Evolutionary conservation across 2,329 filamentous ascomycete genomes (phyloP).

Genomic region (Scedosporium minutisporum): DNA sequence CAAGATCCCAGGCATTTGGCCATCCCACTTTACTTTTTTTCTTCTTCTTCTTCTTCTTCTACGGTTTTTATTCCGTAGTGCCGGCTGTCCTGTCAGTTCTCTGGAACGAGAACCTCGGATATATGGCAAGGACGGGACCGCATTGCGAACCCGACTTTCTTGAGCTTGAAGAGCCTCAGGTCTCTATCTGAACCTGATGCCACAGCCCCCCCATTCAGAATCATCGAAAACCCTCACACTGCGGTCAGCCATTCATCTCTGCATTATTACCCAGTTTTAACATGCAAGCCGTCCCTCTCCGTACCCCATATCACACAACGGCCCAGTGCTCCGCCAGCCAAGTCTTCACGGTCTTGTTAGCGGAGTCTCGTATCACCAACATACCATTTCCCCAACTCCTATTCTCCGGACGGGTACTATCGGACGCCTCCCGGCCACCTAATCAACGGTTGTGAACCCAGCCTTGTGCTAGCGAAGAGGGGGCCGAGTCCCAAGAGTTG

Average conservation of each 20-base stretch:
- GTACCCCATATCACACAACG: background rate
- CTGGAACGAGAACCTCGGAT: background rate
- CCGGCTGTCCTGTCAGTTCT: background rate
- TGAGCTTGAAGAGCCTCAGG: background rate
- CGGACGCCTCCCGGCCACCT: background rate
- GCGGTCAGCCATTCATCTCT: background rate
- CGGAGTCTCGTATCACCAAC: background rate
- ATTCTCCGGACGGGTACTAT: background rate
- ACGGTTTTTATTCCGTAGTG: background rate
- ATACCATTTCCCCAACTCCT: background rate
- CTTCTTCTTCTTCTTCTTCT: background rate
- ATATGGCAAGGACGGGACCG: background rate
- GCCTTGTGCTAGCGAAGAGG: background rate
- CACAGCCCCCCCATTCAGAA: background rate
- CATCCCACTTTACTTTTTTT: background rate
- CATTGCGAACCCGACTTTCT: background rate
- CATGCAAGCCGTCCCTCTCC: background rate
- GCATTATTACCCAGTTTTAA: background rate
- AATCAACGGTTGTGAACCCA: background rate
- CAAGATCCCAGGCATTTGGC: background rate
- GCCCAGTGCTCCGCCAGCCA: background rate
- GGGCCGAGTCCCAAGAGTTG: background rate
- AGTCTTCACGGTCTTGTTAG: background rate
- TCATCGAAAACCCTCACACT: background rate
- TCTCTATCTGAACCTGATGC: background rate